Percentiles rank a stretch among this genome's conserved stretches.
These are phyloP conservation scores for Spathaspora sp. DNA, from an alignment of 1,139 yeast genomes.

Conservation along the genomic window DNA sequence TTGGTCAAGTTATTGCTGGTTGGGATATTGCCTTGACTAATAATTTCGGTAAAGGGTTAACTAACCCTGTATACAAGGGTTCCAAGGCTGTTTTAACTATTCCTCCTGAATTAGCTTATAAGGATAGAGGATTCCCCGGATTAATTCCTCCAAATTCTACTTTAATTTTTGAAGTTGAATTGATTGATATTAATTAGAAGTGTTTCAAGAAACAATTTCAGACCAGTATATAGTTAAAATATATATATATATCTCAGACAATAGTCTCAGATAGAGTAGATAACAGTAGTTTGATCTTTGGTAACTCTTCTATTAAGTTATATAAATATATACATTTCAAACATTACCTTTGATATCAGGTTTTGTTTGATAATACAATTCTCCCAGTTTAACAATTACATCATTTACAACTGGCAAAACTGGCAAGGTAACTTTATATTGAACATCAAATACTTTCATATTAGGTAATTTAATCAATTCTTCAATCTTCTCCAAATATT, in stretches of 20 bases:
- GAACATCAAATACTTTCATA: conserved; percentile 61
- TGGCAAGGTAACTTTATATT: conserved; percentile 64
- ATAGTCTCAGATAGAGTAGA: no score
- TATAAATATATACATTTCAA: background rate
- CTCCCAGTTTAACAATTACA: conserved; percentile 20
- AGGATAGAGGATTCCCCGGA: conserved; percentile 93
- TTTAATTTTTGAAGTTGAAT: conserved; percentile 87
- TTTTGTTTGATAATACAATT: conserved; percentile 18
- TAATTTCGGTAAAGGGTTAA: conserved; percentile 65
- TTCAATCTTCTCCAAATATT: conserved; percentile 17
- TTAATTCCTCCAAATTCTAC: conserved; percentile 96
- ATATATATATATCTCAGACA: no score
- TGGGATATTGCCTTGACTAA: conserved; percentile 59
- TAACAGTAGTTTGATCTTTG: no score
- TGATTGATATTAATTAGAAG: conserved; percentile 71
- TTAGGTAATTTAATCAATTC: conserved; percentile 47
- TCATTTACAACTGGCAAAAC: conserved; percentile 44
- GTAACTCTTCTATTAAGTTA: background rate
- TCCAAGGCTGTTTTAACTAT: conserved; percentile 89
- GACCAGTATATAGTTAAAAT: background rate
- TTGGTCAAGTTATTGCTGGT: conserved; percentile 93
- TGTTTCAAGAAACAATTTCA: no score
- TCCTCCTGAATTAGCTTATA: conserved; percentile 93
- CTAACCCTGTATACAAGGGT: conserved; percentile 90
- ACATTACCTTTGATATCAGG: background rate